Percentiles rank a stretch among this genome's conserved stretches.
Conservation (phyloP, 257 asterid genomes). For the Solanum etuberosum region DNA sequence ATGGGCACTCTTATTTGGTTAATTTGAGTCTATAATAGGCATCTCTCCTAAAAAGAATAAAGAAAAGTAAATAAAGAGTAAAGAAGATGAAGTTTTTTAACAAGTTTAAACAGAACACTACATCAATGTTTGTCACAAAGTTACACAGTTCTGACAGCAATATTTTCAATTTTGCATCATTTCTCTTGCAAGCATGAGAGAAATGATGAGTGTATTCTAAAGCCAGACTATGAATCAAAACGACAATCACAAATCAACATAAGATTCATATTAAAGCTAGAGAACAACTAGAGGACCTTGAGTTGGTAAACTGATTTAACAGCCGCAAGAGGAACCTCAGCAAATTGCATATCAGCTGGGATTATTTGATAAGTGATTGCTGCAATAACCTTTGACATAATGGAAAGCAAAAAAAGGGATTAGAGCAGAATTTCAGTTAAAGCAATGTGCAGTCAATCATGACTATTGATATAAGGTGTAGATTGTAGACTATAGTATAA, state of each 20-base stretch:
- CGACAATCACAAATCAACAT: not conserved
- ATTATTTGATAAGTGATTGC: slow-evolving; percentile 81
- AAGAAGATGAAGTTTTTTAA: not conserved
- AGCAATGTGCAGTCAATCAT: not conserved
- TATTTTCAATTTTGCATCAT: not conserved
- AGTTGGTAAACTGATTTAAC: slow-evolving; percentile 51
- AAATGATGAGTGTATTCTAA: not conserved
- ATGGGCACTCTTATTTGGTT: not conserved
- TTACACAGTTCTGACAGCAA: not conserved
- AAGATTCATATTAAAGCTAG: not conserved
- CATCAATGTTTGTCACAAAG: not conserved
- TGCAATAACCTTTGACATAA: slow-evolving; percentile 52
- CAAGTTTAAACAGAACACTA: not conserved
- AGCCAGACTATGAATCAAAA: not conserved
- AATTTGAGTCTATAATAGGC: not conserved
- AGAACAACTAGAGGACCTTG: slow-evolving; percentile 37
- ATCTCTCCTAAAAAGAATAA: not conserved
- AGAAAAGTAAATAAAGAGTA: not conserved
- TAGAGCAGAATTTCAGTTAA: not conserved
- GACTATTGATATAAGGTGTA: not conserved
- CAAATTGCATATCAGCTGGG: slow-evolving; percentile 76
- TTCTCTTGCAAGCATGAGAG: not conserved
- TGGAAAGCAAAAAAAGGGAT: not conserved
- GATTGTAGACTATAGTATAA: not conserved
- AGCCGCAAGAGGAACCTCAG: slow-evolving; percentile 95